Conservation (phyloP, 768 basidiomycete species). For the Tylopilus intermedius region DNA sequence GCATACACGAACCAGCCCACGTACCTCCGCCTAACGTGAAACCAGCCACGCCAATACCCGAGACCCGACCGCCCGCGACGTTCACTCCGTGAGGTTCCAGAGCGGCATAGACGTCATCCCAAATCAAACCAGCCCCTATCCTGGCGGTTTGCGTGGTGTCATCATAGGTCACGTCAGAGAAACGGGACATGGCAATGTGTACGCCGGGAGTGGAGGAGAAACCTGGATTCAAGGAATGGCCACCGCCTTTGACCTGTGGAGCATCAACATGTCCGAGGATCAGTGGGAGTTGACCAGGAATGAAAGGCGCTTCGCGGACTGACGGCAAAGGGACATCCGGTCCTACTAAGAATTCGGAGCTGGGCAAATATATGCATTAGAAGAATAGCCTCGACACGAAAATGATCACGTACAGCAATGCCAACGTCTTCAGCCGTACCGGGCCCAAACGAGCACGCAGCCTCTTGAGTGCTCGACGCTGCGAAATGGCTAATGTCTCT, state of each 20-base stretch:
- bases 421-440: slow-evolving; percentile 51
- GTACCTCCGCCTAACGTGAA: slow-evolving; percentile 56
- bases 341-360: slow-evolving; percentile 45
- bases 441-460: slow-evolving; percentile 56
- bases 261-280: background rate
- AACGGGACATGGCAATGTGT: slow-evolving; percentile 51
- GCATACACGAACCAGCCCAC: slow-evolving; percentile 1
- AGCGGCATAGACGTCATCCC: slow-evolving; percentile 62
- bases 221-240: slow-evolving; percentile 49
- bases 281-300: background rate
- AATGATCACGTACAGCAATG: slow-evolving; percentile 35
- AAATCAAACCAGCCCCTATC: slow-evolving; percentile 43
- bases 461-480: slow-evolving; percentile 39
- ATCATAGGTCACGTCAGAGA: slow-evolving; percentile 43
- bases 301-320: slow-evolving; percentile 7
- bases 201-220: slow-evolving; percentile 60
- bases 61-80: slow-evolving; percentile 56
- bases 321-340: slow-evolving; percentile 52
- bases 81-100: slow-evolving; percentile 46
- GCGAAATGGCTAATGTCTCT: slow-evolving; percentile 48
- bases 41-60: slow-evolving; percentile 57
- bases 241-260: slow-evolving; percentile 57
- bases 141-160: slow-evolving; percentile 35
- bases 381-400: background rate
- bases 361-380: slow-evolving; percentile 18